Percentiles rank a stretch among this genome's conserved stretches.
Conservation (phyloP, 1,284 basidiomycete genomes). For the Sporisorium graminicola region DNA sequence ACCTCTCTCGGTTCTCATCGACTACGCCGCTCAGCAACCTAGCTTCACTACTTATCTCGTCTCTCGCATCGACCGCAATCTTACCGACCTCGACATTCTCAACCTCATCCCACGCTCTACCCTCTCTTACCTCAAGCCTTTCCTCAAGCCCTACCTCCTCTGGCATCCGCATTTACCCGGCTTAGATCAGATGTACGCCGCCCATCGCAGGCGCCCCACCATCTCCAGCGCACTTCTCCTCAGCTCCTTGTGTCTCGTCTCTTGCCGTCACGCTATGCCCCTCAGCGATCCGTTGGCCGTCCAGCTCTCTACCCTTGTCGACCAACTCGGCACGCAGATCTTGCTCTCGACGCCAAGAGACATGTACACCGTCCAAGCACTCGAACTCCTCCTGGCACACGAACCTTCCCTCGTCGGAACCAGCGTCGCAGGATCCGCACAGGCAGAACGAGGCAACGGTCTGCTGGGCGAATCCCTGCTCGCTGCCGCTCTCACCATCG, state of each 20-base stretch:
- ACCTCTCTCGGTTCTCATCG: slow-evolving; percentile 49
- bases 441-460: slow-evolving; percentile 45
- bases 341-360: slow-evolving; percentile 43
- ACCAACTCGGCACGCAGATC: slow-evolving; percentile 50
- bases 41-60: slow-evolving; percentile 46
- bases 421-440: slow-evolving; percentile 33
- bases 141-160: slow-evolving; percentile 38
- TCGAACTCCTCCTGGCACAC: slow-evolving; percentile 48
- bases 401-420: slow-evolving; percentile 51
- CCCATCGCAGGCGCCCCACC: slow-evolving; percentile 32
- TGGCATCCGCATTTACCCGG: slow-evolving; percentile 52
- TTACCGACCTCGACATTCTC: slow-evolving; percentile 34
- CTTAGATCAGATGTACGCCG: slow-evolving; percentile 29
- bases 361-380: slow-evolving; percentile 46
- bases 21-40: slow-evolving; percentile 49
- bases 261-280: slow-evolving; percentile 47
- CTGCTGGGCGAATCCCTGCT: slow-evolving; percentile 44
- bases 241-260: slow-evolving; percentile 48
- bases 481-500: slow-evolving; percentile 45
- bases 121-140: slow-evolving; percentile 36
- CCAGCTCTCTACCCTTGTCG: slow-evolving; percentile 42
- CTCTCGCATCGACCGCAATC: slow-evolving; percentile 29
- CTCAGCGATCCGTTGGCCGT: slow-evolving; percentile 36
- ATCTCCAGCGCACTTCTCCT: slow-evolving; percentile 41
- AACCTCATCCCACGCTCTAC: slow-evolving; percentile 36